Base-by-base conservation (phyloP, 2,329 filamentous ascomycete species). In the Cadophora sp. region DNA sequence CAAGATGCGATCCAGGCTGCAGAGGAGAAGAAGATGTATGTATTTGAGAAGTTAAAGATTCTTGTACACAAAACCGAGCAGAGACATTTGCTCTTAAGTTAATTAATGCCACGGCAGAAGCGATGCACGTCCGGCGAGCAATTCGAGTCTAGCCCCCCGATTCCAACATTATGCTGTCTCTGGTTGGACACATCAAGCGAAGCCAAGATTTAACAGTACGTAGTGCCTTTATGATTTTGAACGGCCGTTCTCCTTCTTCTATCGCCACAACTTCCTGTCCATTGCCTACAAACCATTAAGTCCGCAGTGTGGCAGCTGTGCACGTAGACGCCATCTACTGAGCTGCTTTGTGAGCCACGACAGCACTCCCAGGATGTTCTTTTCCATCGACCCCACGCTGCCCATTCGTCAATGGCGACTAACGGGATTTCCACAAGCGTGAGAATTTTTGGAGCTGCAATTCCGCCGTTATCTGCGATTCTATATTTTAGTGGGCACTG, bases 401-500 rank as follows among this genome's bases (percentile, higher is more conserved):
- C 13, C 43, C 43, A 20, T 13, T 47, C 43, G 13, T 47, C 14
- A 16, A 47, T 47, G 43, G 43, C 43, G 14, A 20, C 43, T 47
- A 47, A 16, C 16, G 43, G n/a, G n/a, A 47, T 47, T 47, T 5
- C n/a, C 43, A 20, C 43, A 47, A 16, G 43, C 9, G 43, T 45
- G 53, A n/a, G 51, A 18, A 65, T 24, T 33, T 27, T 51, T 43
- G 50, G 45, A 30, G 27, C 41, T 33, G 61, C 33, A 39, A 63
- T n/a, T 24, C 30, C 41, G 33, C 59, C 41, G 58, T 59, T 65
- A 65, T 62, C 58, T 67, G 22, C 24, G 36, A 4, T 4, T 39
- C 39, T 24, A 24, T 65, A 62, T 64, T 47, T 60, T 60, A 66
- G 59, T 64, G 59, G 66, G 27, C 24, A 68, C 43, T 60, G 27